Conservation (phyloP, 768 basidiomycete species). For the Suillus clintonianus region DNA sequence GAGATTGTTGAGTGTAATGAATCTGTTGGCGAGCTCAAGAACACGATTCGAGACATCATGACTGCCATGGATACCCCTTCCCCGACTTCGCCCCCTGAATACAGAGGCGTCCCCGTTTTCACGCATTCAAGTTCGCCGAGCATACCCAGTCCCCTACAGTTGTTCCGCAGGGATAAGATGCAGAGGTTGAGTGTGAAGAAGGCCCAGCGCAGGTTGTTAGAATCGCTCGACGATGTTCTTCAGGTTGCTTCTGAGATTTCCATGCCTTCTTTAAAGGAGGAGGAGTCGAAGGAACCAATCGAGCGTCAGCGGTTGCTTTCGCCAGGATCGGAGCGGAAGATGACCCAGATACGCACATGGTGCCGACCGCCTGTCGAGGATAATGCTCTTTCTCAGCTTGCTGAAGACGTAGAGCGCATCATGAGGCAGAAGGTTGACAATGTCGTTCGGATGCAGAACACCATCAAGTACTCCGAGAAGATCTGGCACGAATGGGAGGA, state of each 20-base stretch:
- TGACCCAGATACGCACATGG: constrained; percentile 85
- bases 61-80: constrained; percentile 75
- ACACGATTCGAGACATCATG: constrained; percentile 79
- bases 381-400: constrained; percentile 76
- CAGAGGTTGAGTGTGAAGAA: constrained; percentile 80
- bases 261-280: constrained; percentile 87
- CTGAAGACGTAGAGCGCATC: constrained; percentile 85
- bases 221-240: constrained; percentile 86
- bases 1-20: constrained; percentile 95
- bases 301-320: constrained; percentile 91
- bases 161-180: constrained; percentile 78
- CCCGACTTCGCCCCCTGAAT: constrained; percentile 69
- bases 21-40: constrained; percentile 81
- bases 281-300: constrained; percentile 88
- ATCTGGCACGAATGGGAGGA: constrained; percentile 97
- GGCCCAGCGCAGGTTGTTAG: constrained; percentile 77
- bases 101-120: constrained; percentile 86
- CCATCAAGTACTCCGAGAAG: constrained; percentile 95
- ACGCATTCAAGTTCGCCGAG: constrained; percentile 71
- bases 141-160: constrained; percentile 72
- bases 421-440: constrained; percentile 94
- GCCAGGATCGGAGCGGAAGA: constrained; percentile 84
- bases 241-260: constrained; percentile 79
- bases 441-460: constrained; percentile 95
- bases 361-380: constrained; percentile 84